Conservation (phyloP, 2,329 filamentous ascomycete species). For the Sclerotinia minor region DNA sequence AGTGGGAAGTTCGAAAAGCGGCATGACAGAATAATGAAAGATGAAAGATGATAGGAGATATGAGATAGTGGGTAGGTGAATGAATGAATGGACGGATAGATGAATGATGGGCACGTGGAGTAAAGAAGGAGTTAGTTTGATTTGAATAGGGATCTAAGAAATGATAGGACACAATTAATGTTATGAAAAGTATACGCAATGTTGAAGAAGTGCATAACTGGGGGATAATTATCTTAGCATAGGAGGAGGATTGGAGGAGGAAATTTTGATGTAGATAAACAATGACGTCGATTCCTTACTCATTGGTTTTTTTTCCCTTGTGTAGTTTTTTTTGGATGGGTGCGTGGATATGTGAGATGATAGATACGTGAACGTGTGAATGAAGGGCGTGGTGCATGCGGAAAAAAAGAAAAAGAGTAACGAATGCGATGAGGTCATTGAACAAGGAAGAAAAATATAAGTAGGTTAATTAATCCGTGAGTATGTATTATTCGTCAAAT, state of each 20-base stretch:
- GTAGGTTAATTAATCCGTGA: no score
- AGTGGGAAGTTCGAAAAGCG: conserved; percentile 5
- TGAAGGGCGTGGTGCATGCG: no score
- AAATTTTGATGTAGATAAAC: background rate
- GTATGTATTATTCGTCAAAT: no score
- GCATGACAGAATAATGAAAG: conserved; percentile 8
- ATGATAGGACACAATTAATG: background rate
- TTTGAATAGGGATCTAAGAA: background rate
- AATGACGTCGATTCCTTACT: background rate
- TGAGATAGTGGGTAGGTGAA: background rate
- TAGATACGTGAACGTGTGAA: background rate
- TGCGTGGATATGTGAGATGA: no score
- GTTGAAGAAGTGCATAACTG: background rate
- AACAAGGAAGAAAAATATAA: no score
- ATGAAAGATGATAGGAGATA: background rate
- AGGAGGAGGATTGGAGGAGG: background rate
- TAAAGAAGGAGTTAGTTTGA: background rate
- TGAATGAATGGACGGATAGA: background rate
- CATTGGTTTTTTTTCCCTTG: background rate
- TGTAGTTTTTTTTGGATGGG: background rate
- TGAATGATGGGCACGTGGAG: background rate
- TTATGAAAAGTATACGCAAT: background rate
- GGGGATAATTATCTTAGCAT: background rate
- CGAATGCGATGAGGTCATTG: no score
- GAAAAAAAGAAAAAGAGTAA: no score